Evolutionary conservation across 2,329 filamentous ascomycete species (phyloP), one percentile per base, ranked within the genome.

Genomic region (Nannizzia gypsea): DNA sequence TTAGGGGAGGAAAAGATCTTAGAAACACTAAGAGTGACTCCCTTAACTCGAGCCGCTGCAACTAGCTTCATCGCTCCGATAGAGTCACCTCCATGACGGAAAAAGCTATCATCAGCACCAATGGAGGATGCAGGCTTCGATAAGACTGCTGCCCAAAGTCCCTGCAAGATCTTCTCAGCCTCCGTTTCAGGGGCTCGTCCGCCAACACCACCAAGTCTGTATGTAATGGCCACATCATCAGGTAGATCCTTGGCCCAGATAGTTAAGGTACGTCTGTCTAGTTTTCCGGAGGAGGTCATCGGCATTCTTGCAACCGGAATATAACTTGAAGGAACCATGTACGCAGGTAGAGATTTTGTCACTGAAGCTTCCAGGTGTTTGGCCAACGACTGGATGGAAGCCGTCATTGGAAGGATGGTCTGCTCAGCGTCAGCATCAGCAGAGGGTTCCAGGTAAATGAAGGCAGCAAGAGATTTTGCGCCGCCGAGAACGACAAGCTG

Each of bases 401-500:
- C 86, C 77, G 44, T 81, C 60, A 63, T 63, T n/a, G 62, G 60
- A 17, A 63, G 58, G 20, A 63, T 55, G 24, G 60, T 58, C 9
- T 59, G 20, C 11, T 60, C 54, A 15, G 59, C 52, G 24, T 59
- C 55, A 9, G 56, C 28, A 48, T 57, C 57, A 13, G 38, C 80
- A 6, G 78, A 74, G 5, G 48, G n/a, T 44, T 59, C 17, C 17
- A 60, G 58, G 44, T 50, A 63, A 17, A 64, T 38, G 22, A 63
- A 64, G 4, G 50, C 63, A 26, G 59, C 84, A 90, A 38, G 86
- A 71, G 96, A 90, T 71, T 95, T 89, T 69, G 90, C 83, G 66
- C 85, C 85, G 73, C 95, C 86, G 73, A 88, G 83, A 71, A 89
- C 83, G 3, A 96, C 83, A 2, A 88, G 89, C 65, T 97, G 92